These are phyloP conservation scores for Trametes polyzona DNA, from an alignment of 1,284 basidiomycete genomes.

Conservation along the genomic window DNA sequence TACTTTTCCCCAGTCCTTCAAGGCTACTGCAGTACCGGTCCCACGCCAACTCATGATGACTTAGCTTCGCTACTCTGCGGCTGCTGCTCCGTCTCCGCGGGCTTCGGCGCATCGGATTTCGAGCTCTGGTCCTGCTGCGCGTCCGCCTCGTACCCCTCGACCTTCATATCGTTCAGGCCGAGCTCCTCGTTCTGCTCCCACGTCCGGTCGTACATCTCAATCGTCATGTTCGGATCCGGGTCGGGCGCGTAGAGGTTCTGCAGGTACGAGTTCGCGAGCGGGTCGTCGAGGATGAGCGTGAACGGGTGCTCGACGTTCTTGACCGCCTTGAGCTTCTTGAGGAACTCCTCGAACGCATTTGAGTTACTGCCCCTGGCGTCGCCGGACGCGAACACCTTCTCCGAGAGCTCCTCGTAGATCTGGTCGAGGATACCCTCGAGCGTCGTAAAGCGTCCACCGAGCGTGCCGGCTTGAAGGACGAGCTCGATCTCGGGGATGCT, in stretches of 20 bases:
- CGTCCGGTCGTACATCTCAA: conserved; percentile 83
- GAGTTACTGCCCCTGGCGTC: conserved; percentile 56
- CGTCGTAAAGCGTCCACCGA: conserved; percentile 98
- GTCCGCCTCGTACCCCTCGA: conserved; percentile 76
- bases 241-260: conserved; percentile 96
- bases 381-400: conserved; percentile 86
- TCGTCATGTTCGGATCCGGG: conserved; percentile 88
- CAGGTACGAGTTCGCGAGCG: conserved; percentile 93
- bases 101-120: background rate
- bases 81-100: conserved; percentile 1
- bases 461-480: conserved; percentile 88
- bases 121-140: conserved; percentile 8
- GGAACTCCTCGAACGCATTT: conserved; percentile 77
- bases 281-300: conserved; percentile 95
- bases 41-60: conserved; percentile 1
- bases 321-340: conserved; percentile 80
- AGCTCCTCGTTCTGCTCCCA: conserved; percentile 96
- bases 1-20: conserved; percentile 1
- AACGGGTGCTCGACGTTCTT: conserved; percentile 80
- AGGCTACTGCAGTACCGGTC: background rate
- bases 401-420: conserved; percentile 93
- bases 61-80: conserved; percentile 7
- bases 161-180: conserved; percentile 95
- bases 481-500: conserved; percentile 96
- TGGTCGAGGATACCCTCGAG: conserved; percentile 95